Evolutionary conservation across 2,329 filamentous ascomycete genomes (phyloP), one percentile per base, ranked within the genome.

Genomic region (Neoscytalidium dimidiatum): DNA sequence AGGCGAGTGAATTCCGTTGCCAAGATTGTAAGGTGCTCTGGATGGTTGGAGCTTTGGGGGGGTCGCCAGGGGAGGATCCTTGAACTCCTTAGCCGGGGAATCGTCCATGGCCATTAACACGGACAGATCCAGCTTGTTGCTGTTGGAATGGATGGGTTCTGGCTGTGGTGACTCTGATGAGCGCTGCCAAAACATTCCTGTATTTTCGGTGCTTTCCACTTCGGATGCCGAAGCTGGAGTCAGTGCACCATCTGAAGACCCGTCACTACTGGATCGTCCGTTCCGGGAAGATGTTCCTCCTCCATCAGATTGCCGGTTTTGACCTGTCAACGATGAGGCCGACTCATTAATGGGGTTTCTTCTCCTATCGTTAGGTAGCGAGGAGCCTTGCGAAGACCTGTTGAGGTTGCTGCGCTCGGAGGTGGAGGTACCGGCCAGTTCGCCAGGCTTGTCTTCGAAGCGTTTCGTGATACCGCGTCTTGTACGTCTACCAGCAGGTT

Each of bases 381-480:
- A n/a, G n/a, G n/a, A n/a, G n/a, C 77, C 56, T 80, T 71, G 56
- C 69, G 75, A 4, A 72, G 74, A 38, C 72, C 79, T 21, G 70
- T 77, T n/a, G 77, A 80, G 72, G 64, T 80, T 81, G 17, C 75
- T 69, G 31, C 80, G 75, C 21, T 73, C 69, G 64, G 79, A 76
- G 43, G 71, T 75, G 13, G 58, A 38, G 17, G 58, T 8, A 3
- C n/a, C 31, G n/a, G 43, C 19, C n/a, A 4, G 17, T 4, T 48
- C 41, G 7, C 19, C 13, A 3, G 33, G 14, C 7, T 64, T 28
- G 13, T 64, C 51, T 4, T 26, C 62, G 3, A 41, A 31, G 43
- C 43, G 62, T 23, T 49, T 57, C 19, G 51, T n/a, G 17, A 38
- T 31, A 19, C 13, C 62, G 1, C 52, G 62, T 17, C n/a, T 35